Base-by-base conservation (phyloP, 2,329 filamentous ascomycete genomes). In the Gremmenia infestans region DNA sequence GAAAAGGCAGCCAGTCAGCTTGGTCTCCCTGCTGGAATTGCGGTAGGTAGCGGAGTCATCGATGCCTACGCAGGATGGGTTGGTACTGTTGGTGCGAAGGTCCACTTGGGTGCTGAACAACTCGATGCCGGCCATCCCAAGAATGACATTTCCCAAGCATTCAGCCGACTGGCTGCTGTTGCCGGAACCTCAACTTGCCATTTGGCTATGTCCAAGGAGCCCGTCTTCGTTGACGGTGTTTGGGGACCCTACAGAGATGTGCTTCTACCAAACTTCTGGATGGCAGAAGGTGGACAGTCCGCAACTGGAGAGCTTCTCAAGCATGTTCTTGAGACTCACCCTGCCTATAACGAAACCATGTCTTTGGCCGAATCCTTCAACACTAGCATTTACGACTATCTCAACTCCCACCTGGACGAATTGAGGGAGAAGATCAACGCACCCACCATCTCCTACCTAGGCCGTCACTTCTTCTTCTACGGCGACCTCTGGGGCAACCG, bases 61-160 rank as follows among this genome's bases (percentile, higher is more conserved):
- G 94, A 99, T 71, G 94, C 94, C 17, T 99, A 99, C 68, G 94
- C 94, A 57, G 94, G 94, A 61, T 99, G 94, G 94, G 94, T 99
- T 64, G 94, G 94, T 59, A 97, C 94, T 1, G 94, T 99, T n/a
- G 94, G 94, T 56, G 93, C 94, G 58, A 97, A 97, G 73, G 90
- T 97, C 65, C 82, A 91, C 63, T 81, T 95, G 15, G 79, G 80
- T 42, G 75, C 79, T 55, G 83, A 88, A 54, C 81, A 87, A 48
- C 79, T 93, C 40, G 86, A 87, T 69, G 78, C 82, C 57, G 81
- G 81, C 37, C 78, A 81, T 4, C 81, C 88, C 1, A 85, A 88
- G 68, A 95, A 96, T 73, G 91, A 96, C 69, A 82, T 94, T n/a
- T 83, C 87, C 2, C 91, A 97, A 73, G 93, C 93, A 5, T 97